These are phyloP conservation scores for Thamnidium elegans DNA, from an alignment of 192 early-diverging fungal species.

Conservation along the genomic window DNA sequence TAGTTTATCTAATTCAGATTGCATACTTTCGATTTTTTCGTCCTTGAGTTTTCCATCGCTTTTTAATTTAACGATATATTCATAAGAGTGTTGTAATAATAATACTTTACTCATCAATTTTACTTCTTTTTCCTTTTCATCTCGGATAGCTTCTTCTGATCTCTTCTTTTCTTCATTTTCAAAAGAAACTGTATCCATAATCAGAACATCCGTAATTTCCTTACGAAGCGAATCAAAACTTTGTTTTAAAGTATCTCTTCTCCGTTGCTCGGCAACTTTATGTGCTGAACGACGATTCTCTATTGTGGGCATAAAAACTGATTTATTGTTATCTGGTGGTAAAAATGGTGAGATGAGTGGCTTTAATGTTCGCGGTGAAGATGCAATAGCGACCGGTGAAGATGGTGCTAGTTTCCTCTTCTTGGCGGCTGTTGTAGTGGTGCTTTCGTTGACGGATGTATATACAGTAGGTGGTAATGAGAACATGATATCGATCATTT, in stretches of 20 bases:
- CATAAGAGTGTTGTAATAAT: slow-evolving; percentile 66
- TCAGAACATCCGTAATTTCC: slow-evolving; percentile 67
- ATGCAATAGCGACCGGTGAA: not conserved
- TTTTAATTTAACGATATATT: slow-evolving; percentile 55
- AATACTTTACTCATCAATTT: slow-evolving; percentile 87
- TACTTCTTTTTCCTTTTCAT: slow-evolving; percentile 40
- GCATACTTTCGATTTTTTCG: slow-evolving; percentile 32
- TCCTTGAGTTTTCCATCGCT: slow-evolving; percentile 38
- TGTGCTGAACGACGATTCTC: slow-evolving; percentile 80
- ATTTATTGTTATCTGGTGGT: slow-evolving; percentile 57
- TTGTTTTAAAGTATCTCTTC: slow-evolving; percentile 90
- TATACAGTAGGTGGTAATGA: too few relatives aligned
- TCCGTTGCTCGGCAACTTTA: slow-evolving; percentile 93
- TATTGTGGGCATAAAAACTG: slow-evolving; percentile 74
- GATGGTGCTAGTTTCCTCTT: not conserved
- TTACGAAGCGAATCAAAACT: slow-evolving; percentile 81
- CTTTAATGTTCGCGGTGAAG: slow-evolving; percentile 36
- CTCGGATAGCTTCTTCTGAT: not conserved
- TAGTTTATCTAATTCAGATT: slow-evolving; percentile 26
- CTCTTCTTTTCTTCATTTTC: slow-evolving; percentile 7
- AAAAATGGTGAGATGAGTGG: slow-evolving; percentile 47
- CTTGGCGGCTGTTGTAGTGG: not conserved
- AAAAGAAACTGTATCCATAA: slow-evolving; percentile 7
- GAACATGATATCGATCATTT: not conserved
- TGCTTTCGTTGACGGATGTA: too few relatives aligned